A percentile compares a stretch with the other conserved stretches of the same genome.
phyloP scores from a whole-genome alignment of 1,139 yeast genomes.

The Spathaspora sp. region DNA sequence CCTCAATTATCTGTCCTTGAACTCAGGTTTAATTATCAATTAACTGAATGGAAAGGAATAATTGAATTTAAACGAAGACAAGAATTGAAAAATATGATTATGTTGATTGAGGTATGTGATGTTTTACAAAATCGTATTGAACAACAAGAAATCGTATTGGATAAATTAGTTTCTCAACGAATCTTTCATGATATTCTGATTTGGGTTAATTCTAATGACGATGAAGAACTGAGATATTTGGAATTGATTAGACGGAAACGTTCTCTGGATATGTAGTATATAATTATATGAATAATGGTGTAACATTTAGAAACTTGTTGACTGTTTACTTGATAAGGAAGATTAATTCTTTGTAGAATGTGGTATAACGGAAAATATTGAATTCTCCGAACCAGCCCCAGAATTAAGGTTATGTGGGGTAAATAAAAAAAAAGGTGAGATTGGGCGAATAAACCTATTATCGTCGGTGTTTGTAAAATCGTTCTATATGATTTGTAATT shows the following conservation, averaged over 20 bases:
- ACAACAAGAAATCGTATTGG: conserved; percentile 61
- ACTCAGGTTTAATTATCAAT: conserved; percentile 57
- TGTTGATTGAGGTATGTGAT: conserved; percentile 79
- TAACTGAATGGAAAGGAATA: conserved; percentile 63
- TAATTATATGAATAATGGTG: conserved; percentile 17
- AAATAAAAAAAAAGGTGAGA: too few species aligned
- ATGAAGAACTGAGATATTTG: conserved; percentile 22
- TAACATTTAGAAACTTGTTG: too few species aligned
- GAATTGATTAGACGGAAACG: background rate
- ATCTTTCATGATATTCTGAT: conserved; percentile 55
- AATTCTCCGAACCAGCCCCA: too few species aligned
- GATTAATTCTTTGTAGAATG: too few species aligned
- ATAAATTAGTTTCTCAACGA: conserved; percentile 50
- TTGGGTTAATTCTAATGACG: conserved; percentile 55
- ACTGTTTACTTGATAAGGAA: too few species aligned
- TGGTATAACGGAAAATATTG: too few species aligned
- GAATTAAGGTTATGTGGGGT: too few species aligned
- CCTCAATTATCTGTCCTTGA: conserved; percentile 73
- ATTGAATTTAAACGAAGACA: conserved; percentile 68
- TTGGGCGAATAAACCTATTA: too few species aligned
- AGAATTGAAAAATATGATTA: conserved; percentile 48
- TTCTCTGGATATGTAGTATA: conserved; percentile 14
- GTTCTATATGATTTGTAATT: too few species aligned
- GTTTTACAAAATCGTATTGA: conserved; percentile 57
- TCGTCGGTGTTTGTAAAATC: too few species aligned